Base-by-base conservation (phyloP, 169 alveolate species). In the Pseudocohnilembus persalinus region DNA sequence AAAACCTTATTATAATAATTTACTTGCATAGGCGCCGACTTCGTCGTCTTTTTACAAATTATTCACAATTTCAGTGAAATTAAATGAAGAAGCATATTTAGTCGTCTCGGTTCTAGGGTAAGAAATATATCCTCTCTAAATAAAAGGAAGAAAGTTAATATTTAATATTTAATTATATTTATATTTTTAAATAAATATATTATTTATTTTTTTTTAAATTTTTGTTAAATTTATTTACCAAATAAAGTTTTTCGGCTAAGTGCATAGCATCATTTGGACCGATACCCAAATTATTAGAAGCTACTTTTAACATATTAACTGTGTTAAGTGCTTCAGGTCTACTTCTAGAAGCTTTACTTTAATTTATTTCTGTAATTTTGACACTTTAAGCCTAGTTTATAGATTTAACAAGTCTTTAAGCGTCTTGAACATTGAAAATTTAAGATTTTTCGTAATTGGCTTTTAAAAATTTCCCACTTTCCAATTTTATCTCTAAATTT, bases 21-120 rank as follows among this genome's bases (percentile, higher is more conserved):
- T 15, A 1, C 26, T 15, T 73, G 76, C 11, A 73, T 73, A 26
- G 6, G 6, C 6, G 1, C 32, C 28, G 6, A 73, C 76, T 26
- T 26, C 6, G 1, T 26, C 28, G 28, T 73, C 31, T 26, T 73
- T 6, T 28, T n/a, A 49, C 29, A 79, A 79, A 25, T 34, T 32
- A 29, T 64, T 63, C 15, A 35, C 34, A 20, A 79, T 79, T n/a
- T 79, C 84, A n/a, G n/a, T 29, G 11, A 79, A 79, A 25, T 35
- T 29, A 75, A 63, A 79, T 0, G 74, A 28, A 16, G 34, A 29
- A 1, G 84, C 76, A 64, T 79, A 79, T n/a, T 35, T 33, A 15
- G 98, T 97, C 24, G 99, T 96, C 89, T 98, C 99, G 25, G 99
- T 98, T 81, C 99, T 95, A 29, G 99, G 99, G 89, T 98, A 98